Base-by-base conservation (phyloP, 768 basidiomycete species). In the Amanita pseudoporphyria region DNA sequence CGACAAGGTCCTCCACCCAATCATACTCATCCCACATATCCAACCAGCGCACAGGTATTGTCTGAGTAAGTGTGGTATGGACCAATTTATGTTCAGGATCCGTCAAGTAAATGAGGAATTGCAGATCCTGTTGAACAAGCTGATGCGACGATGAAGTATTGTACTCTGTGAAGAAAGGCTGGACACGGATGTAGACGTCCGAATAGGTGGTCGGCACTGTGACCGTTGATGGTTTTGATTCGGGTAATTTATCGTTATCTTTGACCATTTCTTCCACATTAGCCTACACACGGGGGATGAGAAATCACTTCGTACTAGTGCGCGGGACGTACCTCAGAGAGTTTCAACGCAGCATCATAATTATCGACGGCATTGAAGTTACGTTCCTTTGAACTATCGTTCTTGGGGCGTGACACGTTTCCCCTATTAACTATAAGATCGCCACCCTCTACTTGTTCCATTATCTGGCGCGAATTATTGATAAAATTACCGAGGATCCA, bases 1-100 rank as follows among this genome's bases (percentile, higher is more conserved):
- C 94, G 53, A 97, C 77, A 33, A 87, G 64, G 60, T 99, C 94
- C 65, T 99, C 96, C 10, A 98, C 93, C 96, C 96, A 95, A 38
- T 88, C 84, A 62, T 91, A 87, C 55, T 83, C 75, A 59, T 96
- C 94, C 83, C 92, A 95, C 38, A 92, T 70, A 4, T 81, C 80
- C 49, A 98, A 63, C 96, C 96, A 99, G 44, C 75, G 69, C n/a
- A 69, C 72, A 0, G 95, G 92, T 18, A 94, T 73, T 5, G 80
- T 74, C 62, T 98, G 96, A 5, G 90, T 89, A 43, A 88, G 63
- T 0, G 89, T 88, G 5, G 82, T 82, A 60, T 84, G 83, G 5
- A 72, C 71, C 46, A 98, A 71, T 31, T 81, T 71, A 62, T 98
- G 92, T 4, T 69, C 71, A 9, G 93, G 91, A 65, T 97, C 95